Base-by-base conservation (phyloP, 1,284 basidiomycete genomes). In the Trichosporon inkin region DNA sequence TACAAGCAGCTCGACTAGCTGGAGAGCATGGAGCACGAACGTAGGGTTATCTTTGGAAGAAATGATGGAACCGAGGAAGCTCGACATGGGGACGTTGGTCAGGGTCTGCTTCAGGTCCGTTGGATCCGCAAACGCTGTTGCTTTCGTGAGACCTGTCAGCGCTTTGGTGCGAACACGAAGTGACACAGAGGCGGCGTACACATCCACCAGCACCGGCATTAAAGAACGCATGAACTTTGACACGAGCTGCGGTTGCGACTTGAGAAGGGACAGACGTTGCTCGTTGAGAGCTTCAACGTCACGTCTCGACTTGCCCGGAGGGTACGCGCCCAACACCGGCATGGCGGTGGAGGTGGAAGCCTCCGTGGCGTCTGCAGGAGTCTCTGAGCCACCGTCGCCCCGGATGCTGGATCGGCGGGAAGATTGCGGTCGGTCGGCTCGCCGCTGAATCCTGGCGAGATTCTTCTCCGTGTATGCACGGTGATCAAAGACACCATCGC, bases 401-500 rank as follows among this genome's bases (percentile, higher is more conserved):
- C 60, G 56, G 13, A 35, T 55, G 38, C 39, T 56, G 10, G 58
- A 52, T 49, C 44, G 57, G 3, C 55, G 53, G 0, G 65, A 52
- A 8, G 65, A 56, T 7, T 68, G 67, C 1, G 66, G 56, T 16
- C 66, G 67, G 16, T 55, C 63, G 2, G 66, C 57, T 1, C 68
- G 71, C 41, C 67, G 69, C 58, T 68, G 70, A 22, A 74, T 66
- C 56, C 67, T 69, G 16, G 82, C 77, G 35, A 94, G 79, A 4
- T 88, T 85, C 73, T 92, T 94, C 78, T 96, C 93, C 0, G 90
- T 88, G 74, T 97, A 97, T 0, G 82, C 81, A 65, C 89, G 92
- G 67, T 89, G 84, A 72, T 97, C 94, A 74, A 97, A 98, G 8
- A 97, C 89, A 20, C 94, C 94, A 75, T 96, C 92, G 86, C 69